phyloP scores from a whole-genome alignment of 148 eudicot species.

The Rhododendron williamsianum region DNA sequence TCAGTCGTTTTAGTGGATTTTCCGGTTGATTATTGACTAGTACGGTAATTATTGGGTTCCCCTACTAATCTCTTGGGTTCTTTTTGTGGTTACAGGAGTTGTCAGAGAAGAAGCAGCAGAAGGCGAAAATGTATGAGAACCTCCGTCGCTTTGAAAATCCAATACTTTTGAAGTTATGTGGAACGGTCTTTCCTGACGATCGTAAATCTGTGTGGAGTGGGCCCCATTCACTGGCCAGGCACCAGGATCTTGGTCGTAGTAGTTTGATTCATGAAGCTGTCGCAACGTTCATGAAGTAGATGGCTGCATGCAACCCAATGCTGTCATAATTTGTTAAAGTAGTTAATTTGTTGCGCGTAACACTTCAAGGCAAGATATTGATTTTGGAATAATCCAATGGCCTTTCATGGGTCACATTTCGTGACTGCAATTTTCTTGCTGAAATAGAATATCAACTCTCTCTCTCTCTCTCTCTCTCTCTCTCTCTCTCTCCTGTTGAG shows the following conservation, averaged over 20 bases:
- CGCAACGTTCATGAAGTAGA: slow-evolving; percentile 44
- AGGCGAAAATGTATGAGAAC: slow-evolving; percentile 55
- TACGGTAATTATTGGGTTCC: not conserved
- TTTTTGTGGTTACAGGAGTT: slow-evolving; percentile 39
- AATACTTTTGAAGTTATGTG: slow-evolving; percentile 48
- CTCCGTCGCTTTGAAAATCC: slow-evolving; percentile 65
- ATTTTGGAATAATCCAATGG: not conserved
- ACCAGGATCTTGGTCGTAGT: slow-evolving; percentile 18
- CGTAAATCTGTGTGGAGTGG: slow-evolving; percentile 58
- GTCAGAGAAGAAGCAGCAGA: slow-evolving; percentile 52
- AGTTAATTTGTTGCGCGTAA: not conserved
- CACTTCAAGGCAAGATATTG: not conserved
- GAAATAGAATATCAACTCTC: not conserved
- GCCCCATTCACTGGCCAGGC: slow-evolving; percentile 50
- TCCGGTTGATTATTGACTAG: not conserved
- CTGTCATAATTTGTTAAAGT: not conserved
- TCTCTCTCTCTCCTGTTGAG: not conserved
- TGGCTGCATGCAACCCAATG: not conserved
- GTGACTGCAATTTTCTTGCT: not conserved
- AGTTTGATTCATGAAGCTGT: slow-evolving; percentile 56
- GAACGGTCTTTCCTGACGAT: slow-evolving; percentile 50
- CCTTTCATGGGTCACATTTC: not conserved
- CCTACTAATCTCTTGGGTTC: not conserved
- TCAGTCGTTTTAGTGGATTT: not conserved
- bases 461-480: not conserved